phyloP scores from a whole-genome alignment of 2,329 filamentous ascomycete species.

The Pezicula carpinea region DNA sequence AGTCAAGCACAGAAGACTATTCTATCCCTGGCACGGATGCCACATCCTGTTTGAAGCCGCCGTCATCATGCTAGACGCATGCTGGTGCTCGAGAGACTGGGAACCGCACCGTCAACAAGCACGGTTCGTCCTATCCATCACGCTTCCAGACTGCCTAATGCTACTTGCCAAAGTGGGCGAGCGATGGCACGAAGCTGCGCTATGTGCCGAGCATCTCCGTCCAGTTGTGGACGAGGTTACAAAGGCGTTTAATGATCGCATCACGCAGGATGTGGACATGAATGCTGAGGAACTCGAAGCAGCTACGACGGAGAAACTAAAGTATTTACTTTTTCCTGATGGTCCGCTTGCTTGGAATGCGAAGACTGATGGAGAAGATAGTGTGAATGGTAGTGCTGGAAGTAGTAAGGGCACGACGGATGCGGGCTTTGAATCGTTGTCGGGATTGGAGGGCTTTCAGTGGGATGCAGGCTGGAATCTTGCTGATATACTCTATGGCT shows the following conservation, averaged over 20 bases:
- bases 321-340: not conserved
- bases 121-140: not conserved
- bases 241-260: not conserved
- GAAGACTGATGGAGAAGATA: not conserved
- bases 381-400: not conserved
- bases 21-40: conserved; percentile 3
- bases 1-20: not conserved
- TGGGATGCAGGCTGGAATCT: not conserved
- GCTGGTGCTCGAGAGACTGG: not conserved
- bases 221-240: not conserved
- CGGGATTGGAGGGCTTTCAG: not conserved
- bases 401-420: not conserved
- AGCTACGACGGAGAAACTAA: not conserved
- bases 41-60: conserved; percentile 3
- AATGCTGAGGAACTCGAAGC: not conserved
- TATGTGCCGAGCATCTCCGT: not conserved
- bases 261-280: not conserved
- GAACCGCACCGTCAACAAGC: not conserved
- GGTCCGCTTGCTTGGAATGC: not conserved
- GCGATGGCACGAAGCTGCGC: not conserved
- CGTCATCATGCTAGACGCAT: conserved; percentile 1
- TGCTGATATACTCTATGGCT: not conserved
- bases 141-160: not conserved
- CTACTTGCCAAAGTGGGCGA: not conserved
- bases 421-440: too few relatives aligned